phyloP scores from a whole-genome alignment of 495 filamentous ascomycete species.

The Aspergillus funiculosus region DNA sequence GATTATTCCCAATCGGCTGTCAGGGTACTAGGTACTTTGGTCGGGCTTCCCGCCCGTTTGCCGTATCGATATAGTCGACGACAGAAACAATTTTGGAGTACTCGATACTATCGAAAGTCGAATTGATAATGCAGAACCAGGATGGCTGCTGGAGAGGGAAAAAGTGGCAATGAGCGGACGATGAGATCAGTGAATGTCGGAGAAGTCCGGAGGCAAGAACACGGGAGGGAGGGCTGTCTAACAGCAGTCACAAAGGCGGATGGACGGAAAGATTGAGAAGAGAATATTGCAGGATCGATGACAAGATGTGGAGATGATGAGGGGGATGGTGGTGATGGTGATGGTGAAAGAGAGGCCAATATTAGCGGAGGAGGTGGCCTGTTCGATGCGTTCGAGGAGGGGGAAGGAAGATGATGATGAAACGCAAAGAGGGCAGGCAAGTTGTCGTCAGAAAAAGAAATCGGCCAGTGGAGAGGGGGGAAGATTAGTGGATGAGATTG shows the following conservation, averaged over 20 bases:
- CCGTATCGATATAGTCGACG: conserved; percentile 15
- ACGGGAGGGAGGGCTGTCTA: neutral
- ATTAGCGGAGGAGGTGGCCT: neutral
- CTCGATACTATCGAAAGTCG: neutral
- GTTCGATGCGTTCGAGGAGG: neutral
- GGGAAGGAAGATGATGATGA: neutral
- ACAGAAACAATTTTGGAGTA: neutral
- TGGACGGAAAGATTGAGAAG: no score
- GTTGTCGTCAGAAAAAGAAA: conserved; percentile 5
- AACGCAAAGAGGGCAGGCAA: neutral
- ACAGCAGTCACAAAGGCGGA: no score
- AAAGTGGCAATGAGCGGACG: no score
- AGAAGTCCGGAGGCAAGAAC: neutral
- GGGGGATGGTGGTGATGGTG: no score
- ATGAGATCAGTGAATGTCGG: no score
- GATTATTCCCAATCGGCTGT: neutral
- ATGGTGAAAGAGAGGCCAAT: neutral
- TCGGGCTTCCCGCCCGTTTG: conserved; percentile 33
- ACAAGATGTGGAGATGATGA: no score
- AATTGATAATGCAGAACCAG: neutral
- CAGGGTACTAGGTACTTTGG: no score
- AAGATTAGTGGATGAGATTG: neutral
- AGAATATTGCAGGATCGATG: no score
- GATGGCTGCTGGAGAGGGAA: neutral
- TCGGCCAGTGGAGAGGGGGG: no score